phyloP scores from a whole-genome alignment of 495 filamentous ascomycete genomes.

The Pseudomonodictys pantanalensis region DNA sequence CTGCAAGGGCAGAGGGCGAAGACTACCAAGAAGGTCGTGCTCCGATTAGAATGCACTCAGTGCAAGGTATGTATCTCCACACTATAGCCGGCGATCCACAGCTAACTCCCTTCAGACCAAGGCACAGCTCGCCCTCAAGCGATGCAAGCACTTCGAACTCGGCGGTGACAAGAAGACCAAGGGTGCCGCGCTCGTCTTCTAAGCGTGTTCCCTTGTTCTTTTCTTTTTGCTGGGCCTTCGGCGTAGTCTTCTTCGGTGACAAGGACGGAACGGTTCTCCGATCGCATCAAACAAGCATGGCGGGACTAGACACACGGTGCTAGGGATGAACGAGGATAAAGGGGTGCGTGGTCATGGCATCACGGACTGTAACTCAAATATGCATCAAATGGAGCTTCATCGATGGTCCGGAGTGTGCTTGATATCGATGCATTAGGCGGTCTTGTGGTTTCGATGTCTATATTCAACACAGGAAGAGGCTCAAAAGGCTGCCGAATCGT shows the following conservation, averaged over 20 bases:
- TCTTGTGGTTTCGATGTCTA: not conserved
- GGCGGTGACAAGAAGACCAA: conserved; percentile 99
- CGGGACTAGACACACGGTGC: conserved; percentile 4
- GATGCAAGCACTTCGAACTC: conserved; percentile 99
- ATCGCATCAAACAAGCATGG: conserved; percentile 13
- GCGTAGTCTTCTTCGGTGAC: conserved; percentile 27
- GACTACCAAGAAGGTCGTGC: conserved; percentile 99
- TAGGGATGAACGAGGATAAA: conserved; percentile 6
- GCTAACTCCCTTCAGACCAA: conserved; percentile 56
- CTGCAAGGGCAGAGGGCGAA: conserved; percentile 90
- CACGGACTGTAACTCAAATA: conserved; percentile 24
- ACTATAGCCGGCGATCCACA: not conserved
- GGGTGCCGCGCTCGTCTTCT: conserved; percentile 99
- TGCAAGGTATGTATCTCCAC: conserved; percentile 67
- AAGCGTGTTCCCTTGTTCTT: conserved; percentile 40
- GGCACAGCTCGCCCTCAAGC: conserved; percentile 95
- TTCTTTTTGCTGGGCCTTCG: conserved; percentile 20
- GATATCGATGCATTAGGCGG: not conserved
- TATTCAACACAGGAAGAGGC: not conserved
- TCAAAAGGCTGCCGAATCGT: not conserved
- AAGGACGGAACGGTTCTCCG: conserved; percentile 6
- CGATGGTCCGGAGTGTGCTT: conserved; percentile 5
- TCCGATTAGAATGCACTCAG: conserved; percentile 89
- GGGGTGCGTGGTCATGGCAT: conserved; percentile 10
- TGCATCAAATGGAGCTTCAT: conserved; percentile 31